Conservation (phyloP, 192 early-diverging fungal genomes). For the Paraglomus occultum region DNA sequence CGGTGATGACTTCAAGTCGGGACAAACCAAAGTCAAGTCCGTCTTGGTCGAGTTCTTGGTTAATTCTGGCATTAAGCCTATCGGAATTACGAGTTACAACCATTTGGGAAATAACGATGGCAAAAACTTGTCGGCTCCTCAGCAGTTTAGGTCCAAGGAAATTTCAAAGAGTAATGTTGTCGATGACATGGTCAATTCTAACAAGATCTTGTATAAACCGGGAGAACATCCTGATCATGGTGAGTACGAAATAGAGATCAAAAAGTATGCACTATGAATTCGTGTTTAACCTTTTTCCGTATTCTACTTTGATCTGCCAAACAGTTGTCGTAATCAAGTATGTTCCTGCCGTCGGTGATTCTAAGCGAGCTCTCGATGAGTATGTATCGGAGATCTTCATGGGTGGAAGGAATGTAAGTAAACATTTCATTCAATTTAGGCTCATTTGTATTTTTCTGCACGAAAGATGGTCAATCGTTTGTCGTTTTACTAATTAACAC, state of each 20-base stretch:
- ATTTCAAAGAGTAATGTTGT: slow-evolving; percentile 99
- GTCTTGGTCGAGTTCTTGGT: slow-evolving; percentile 98
- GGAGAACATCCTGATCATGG: slow-evolving; percentile 63
- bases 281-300: background rate
- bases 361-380: slow-evolving; percentile 98
- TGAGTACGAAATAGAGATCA: too few species aligned
- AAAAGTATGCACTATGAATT: background rate
- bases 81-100: slow-evolving; percentile 96
- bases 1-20: slow-evolving; percentile 99
- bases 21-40: slow-evolving; percentile 99
- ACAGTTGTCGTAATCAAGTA: slow-evolving; percentile 97
- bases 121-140: slow-evolving; percentile 93
- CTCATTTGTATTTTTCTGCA: background rate
- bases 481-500: too few species aligned
- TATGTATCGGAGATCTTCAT: slow-evolving; percentile 99
- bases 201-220: slow-evolving; percentile 87
- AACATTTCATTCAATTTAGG: background rate
- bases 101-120: slow-evolving; percentile 99
- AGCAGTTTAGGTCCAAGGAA: slow-evolving; percentile 99
- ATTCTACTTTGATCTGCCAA: background rate
- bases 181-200: slow-evolving; percentile 98
- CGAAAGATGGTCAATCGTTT: background rate
- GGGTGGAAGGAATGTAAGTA: slow-evolving; percentile 73
- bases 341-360: slow-evolving; percentile 93
- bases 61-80: slow-evolving; percentile 97